Percentiles rank a stretch among this genome's conserved stretches.
Conservation (phyloP, 495 filamentous ascomycete species). For the Thermothielavioides terrestris region DNA sequence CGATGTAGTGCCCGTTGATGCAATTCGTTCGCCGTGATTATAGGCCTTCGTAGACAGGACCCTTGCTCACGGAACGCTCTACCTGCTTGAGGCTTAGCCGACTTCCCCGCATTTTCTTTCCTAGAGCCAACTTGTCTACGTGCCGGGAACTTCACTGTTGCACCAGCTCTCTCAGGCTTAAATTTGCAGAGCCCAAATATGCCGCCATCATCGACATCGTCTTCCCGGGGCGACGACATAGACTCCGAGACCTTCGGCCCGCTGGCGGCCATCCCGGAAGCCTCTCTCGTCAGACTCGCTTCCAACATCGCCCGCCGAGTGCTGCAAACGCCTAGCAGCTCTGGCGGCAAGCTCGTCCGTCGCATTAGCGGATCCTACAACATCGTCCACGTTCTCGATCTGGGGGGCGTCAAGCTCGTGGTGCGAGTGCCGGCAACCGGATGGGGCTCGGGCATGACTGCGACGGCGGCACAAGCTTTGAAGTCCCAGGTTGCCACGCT, state of each 20-base stretch:
- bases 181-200: too few relatives aligned
- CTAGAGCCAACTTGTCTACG: too few relatives aligned
- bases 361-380: constrained; percentile 15
- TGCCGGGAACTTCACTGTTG: too few relatives aligned
- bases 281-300: background rate
- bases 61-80: too few relatives aligned
- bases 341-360: background rate
- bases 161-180: too few relatives aligned
- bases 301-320: background rate
- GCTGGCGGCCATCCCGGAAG: background rate
- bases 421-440: constrained; percentile 18
- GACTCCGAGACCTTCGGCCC: background rate
- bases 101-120: too few relatives aligned
- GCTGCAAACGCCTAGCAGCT: background rate
- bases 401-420: constrained; percentile 17
- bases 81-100: too few relatives aligned
- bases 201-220: too few relatives aligned
- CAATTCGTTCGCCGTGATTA: too few relatives aligned
- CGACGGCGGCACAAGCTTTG: constrained; percentile 15
- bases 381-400: constrained; percentile 15
- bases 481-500: constrained; percentile 21
- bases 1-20: too few relatives aligned
- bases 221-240: too few relatives aligned
- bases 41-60: too few relatives aligned
- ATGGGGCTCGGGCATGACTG: constrained; percentile 13